phyloP scores from a whole-genome alignment of 169 alveolate genomes.

The Cryptosporidium sp. region DNA sequence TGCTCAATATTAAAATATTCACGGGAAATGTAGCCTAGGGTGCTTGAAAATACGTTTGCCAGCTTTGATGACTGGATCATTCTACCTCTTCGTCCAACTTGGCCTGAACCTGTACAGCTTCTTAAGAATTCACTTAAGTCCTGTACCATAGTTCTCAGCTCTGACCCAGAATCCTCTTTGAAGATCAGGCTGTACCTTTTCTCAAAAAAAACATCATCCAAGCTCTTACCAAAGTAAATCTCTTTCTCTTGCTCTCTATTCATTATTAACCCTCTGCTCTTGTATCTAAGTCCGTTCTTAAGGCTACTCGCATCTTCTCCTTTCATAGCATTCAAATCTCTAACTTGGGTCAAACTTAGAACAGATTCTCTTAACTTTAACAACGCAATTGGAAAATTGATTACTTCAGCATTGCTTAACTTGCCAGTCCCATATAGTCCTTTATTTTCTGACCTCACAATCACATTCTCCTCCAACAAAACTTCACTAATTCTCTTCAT shows the following conservation, averaged over 20 bases:
- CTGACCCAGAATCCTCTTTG: conserved; percentile 12
- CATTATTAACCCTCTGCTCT: background rate
- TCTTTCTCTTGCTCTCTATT: conserved; percentile 4
- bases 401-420: conserved; percentile 24
- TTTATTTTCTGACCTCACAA: background rate
- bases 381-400: conserved; percentile 28
- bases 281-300: background rate
- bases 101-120: background rate
- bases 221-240: background rate
- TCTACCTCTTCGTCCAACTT: background rate
- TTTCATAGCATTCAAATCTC: background rate
- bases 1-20: conserved; percentile 44
- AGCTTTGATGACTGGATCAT: background rate
- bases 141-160: conserved; percentile 15
- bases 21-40: background rate
- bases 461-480: conserved; percentile 20
- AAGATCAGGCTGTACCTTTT: background rate
- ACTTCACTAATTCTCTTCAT: conserved; percentile 53
- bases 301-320: background rate
- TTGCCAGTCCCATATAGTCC: background rate
- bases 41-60: background rate
- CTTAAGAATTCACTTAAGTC: background rate
- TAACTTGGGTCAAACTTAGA: background rate
- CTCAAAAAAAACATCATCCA: background rate
- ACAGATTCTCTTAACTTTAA: conserved; percentile 38